Base-by-base conservation (phyloP, 176 grass and related monocot genomes). In the Neostapfia colusana region DNA sequence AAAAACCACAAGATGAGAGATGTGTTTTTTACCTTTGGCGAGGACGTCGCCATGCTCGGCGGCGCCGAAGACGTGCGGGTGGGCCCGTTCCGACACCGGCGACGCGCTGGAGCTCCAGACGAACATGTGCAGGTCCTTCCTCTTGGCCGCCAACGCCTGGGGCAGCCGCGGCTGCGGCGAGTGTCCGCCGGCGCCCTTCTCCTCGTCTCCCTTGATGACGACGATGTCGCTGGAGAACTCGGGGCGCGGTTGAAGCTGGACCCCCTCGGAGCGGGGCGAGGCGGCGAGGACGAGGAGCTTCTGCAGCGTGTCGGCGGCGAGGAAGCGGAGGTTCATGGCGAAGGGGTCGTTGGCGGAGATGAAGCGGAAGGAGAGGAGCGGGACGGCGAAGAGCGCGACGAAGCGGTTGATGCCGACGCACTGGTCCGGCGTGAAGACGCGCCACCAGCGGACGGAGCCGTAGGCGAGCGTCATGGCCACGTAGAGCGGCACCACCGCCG, bases 101-200 rank as follows among this genome's bases (percentile, higher is more conserved):
- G 95, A 99, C n/a, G 91, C 89, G 72, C 95, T 99, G 34, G 95
- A 92, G 87, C 95, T 99, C 95, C 95, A 99, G 8, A 99, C 91
- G 79, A 99, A 99, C 95, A 99, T 99, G 85, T 95, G 95, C 71
- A 99, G 86, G 73, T 99, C 95, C 80, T 99, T 99, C 28, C 76
- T 92, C 77, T 86, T 94, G 20, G 82, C 86, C 24, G 58, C 68
- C 13, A 17, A 43, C 6, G 80, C 54, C 38, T 70, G 55, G 9
- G 82, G 66, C 36, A 79, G 31, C 41, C 10, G 65, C 26, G 91
- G 91, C n/a, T 24, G 21, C 21, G 55, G 55, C 10, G 55, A 58
- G 55, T 13, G 10, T 11, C 18, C 7, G 1, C 50, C 50, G 18
- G 9, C 55, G 23, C 55, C 55, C 55, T 58, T 58, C 55, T 58